Conservation (phyloP, 805 yeast species). For the Nakazawaea peltata region DNA sequence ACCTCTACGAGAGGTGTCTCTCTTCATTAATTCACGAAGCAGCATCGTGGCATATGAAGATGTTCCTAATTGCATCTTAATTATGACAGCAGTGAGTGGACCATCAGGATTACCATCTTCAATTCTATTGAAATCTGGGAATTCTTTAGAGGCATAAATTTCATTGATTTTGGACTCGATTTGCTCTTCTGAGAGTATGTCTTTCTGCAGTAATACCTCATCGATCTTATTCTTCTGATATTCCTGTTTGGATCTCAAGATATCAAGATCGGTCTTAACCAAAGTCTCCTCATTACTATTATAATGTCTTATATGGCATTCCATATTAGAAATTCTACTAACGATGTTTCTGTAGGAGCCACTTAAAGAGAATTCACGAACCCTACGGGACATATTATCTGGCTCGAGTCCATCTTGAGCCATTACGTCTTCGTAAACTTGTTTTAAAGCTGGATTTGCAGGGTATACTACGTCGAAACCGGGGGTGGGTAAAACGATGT, state of each 20-base stretch:
- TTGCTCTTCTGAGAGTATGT: slow-evolving; percentile 11
- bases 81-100: slow-evolving; percentile 56
- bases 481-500: slow-evolving; percentile 92
- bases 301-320: slow-evolving; percentile 58
- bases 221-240: slow-evolving; percentile 2
- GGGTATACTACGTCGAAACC: slow-evolving; percentile 93
- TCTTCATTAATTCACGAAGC: slow-evolving; percentile 78
- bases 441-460: slow-evolving; percentile 45
- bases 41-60: slow-evolving; percentile 98
- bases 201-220: slow-evolving; percentile 10
- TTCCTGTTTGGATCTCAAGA: slow-evolving; percentile 30
- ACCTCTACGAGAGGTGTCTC: slow-evolving; percentile 37
- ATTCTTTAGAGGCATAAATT: slow-evolving; percentile 2
- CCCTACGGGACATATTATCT: slow-evolving; percentile 71
- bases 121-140: slow-evolving; percentile 15
- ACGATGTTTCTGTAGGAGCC: slow-evolving; percentile 82
- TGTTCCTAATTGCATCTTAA: slow-evolving; percentile 71
- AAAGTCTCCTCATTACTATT: slow-evolving; percentile 58
- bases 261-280: slow-evolving; percentile 70
- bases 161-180: slow-evolving; percentile 5
- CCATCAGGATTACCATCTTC: slow-evolving; percentile 29
- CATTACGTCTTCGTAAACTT: slow-evolving; percentile 69
- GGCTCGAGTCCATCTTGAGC: slow-evolving; percentile 78
- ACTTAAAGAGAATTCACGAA: slow-evolving; percentile 82
- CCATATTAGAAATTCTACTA: slow-evolving; percentile 55